Percentiles rank a stretch among this genome's conserved stretches.
These are phyloP conservation scores for Podospora didyma DNA, from an alignment of 495 filamentous ascomycete species.

Conservation along the genomic window DNA sequence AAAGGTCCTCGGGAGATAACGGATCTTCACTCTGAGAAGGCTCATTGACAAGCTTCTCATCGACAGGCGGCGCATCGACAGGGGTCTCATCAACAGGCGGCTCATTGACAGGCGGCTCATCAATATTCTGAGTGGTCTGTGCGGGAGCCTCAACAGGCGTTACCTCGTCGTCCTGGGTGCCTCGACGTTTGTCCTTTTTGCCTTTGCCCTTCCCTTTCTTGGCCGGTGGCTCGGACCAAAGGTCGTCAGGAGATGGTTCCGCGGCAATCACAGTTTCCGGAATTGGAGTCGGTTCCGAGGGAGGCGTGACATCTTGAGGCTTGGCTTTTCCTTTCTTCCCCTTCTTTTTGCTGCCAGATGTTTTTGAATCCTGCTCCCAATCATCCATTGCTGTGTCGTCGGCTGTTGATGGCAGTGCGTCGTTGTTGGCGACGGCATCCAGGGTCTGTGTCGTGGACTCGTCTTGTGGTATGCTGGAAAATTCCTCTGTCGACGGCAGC, in stretches of 20 bases:
- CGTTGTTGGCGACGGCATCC: neutral
- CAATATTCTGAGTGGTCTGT: no score
- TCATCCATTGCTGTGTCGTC: conserved; percentile 11
- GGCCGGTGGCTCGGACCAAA: neutral
- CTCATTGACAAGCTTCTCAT: no score
- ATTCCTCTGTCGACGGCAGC: neutral
- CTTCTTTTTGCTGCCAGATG: no score
- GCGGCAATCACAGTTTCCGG: neutral
- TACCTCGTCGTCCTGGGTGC: conserved; percentile 2
- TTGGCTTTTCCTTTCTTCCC: no score
- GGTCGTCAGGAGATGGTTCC: neutral
- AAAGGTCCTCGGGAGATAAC: neutral
- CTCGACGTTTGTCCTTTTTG: conserved; percentile 13
- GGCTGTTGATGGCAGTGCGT: conserved; percentile 1
- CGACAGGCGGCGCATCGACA: no score
- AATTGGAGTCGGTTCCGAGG: neutral
- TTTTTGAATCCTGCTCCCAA: conserved; percentile 4
- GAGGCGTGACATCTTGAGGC: neutral
- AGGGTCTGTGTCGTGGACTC: neutral
- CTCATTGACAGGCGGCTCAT: no score
- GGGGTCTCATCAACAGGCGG: no score
- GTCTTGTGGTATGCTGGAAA: conserved; percentile 8
- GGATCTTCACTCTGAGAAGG: no score
- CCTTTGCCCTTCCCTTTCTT: conserved; percentile 21
- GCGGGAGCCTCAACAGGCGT: no score